Conservation (phyloP, 2,329 filamentous ascomycete genomes). For the Aureobasidium musti region DNA sequence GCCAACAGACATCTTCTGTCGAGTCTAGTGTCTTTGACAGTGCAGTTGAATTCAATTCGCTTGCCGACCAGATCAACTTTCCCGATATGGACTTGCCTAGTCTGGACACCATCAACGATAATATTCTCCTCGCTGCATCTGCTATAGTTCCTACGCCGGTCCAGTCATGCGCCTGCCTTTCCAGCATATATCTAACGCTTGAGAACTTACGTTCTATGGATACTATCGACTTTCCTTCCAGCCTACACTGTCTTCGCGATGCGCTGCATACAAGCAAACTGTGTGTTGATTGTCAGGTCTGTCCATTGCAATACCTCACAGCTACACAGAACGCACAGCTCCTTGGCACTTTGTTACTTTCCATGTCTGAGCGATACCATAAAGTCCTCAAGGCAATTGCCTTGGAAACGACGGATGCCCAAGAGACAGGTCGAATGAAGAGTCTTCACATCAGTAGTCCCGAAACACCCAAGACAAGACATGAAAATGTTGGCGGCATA, state of each 20-base stretch:
- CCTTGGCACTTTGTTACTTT: slow-evolving; percentile 47
- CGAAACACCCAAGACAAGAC: neutral
- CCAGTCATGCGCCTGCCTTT: slow-evolving; percentile 50
- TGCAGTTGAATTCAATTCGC: neutral
- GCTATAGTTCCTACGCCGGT: slow-evolving; percentile 23
- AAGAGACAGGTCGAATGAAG: slow-evolving; percentile 42
- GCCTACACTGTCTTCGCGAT: slow-evolving; percentile 46
- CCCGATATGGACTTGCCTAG: neutral
- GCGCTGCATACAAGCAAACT: slow-evolving; percentile 46
- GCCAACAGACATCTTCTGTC: neutral
- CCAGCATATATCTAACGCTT: slow-evolving; percentile 50
- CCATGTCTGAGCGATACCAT: slow-evolving; percentile 47
- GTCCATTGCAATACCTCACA: slow-evolving; percentile 46
- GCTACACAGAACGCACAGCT: slow-evolving; percentile 51
- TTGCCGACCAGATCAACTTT: neutral
- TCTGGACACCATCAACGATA: neutral
- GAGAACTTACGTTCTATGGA: slow-evolving; percentile 46
- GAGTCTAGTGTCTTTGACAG: neutral
- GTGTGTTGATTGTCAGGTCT: slow-evolving; percentile 47
- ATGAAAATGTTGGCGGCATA: neutral
- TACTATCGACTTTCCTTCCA: slow-evolving; percentile 47
- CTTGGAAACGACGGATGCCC: slow-evolving; percentile 42
- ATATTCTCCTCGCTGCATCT: neutral
- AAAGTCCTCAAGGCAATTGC: slow-evolving; percentile 47
- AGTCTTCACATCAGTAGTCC: slow-evolving; percentile 48